These are phyloP conservation scores for Arthrobotrys megalospora DNA, from an alignment of 2,329 filamentous ascomycete genomes.

Conservation along the genomic window DNA sequence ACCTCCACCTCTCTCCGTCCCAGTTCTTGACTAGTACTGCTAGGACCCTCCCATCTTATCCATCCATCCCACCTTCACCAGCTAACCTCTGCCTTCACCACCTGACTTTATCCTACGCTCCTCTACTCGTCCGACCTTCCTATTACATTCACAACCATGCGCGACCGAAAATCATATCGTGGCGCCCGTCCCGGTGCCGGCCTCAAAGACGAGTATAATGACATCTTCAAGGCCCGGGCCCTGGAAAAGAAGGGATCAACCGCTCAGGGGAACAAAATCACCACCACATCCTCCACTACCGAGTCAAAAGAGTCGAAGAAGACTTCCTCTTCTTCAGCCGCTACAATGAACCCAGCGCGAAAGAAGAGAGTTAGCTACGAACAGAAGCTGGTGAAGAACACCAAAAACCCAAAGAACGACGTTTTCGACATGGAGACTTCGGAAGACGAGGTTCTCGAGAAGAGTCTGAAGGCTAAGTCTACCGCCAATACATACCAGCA, in stretches of 20 bases:
- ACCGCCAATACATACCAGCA: neutral
- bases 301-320: constrained; percentile 32
- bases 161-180: constrained; percentile 54
- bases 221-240: constrained; percentile 55
- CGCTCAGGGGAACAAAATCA: neutral
- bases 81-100: too few relatives aligned
- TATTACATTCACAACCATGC: constrained; percentile 29
- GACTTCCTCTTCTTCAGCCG: neutral
- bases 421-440: constrained; percentile 3
- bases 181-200: constrained; percentile 45
- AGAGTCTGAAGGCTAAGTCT: constrained; percentile 1
- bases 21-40: neutral
- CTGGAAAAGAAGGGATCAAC: constrained; percentile 47
- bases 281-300: neutral
- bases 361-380: constrained; percentile 5
- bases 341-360: neutral
- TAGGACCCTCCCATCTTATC: too few relatives aligned
- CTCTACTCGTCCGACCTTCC: neutral
- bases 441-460: constrained; percentile 6
- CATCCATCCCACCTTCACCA: neutral
- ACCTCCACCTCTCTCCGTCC: neutral
- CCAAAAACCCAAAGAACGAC: constrained; percentile 2
- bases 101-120: neutral
- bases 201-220: constrained; percentile 56
- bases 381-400: constrained; percentile 7